Base-by-base conservation (phyloP, 2,329 filamentous ascomycete species). In the Tothia fuscella region DNA sequence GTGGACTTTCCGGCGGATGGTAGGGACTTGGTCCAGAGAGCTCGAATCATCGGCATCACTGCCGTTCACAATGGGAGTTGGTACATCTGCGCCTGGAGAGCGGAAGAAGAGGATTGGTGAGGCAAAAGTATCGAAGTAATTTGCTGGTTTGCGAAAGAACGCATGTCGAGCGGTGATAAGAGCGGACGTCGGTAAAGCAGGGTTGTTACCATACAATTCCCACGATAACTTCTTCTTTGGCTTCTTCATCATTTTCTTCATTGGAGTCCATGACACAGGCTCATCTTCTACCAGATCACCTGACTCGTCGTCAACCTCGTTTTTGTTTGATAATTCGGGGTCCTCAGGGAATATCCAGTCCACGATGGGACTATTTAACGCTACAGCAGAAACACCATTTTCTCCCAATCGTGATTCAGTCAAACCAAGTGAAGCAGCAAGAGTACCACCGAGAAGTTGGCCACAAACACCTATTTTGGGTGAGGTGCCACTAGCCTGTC, bases 81-180 rank as follows among this genome's bases (percentile, higher is more conserved):
- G 53, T 1, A 56, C 45, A 13, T 53, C 47, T 13, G 24, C 19
- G 9, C 53, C 56, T 5, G 67, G 56, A 1, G 67, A 66, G 37
- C 68, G 65, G 46, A 72, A 70, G 54, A 70, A 70, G 32, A 68
- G 59, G 3, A 66, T 55, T 3, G 68, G 67, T 5, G 66, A 69
- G 2, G 65, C 66, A 48, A 71, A 71, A 3, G 64, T 61, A 48
- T 71, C 68, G 43, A 68, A 68, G 44, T 60, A 67, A 39, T 63
- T 52, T 30, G 62, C 60, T 9, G 61, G 56, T 33, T 56, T 61
- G 7, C 51, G 48, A 49, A 72, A 72, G 1, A 68, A 47, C 1
- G 49, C 38, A 13, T 56, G 50, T 38, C 66, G 55, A 19, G 61
- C 51, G 14, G 48, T 49, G 14, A 55, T 49, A 9, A 67, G 47